These are phyloP conservation scores for Eucalyptus caleyi DNA, from an alignment of 345 rosid genomes.

Conservation along the genomic window DNA sequence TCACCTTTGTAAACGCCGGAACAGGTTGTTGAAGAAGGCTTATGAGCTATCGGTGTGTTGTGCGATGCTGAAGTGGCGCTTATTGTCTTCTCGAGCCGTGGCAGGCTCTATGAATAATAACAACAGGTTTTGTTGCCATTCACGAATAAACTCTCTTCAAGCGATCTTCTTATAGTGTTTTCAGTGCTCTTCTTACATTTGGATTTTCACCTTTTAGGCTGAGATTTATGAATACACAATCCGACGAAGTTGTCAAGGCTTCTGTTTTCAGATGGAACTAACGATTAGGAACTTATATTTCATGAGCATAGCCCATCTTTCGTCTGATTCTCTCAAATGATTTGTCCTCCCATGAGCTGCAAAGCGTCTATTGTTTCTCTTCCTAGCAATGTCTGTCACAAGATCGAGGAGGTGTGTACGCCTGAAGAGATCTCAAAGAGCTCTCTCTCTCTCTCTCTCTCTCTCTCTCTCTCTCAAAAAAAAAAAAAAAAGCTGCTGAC, in stretches of 20 bases:
- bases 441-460: too few species aligned
- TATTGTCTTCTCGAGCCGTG: slow-evolving; percentile 72
- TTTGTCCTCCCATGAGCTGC: background rate
- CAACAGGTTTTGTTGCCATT: slow-evolving; percentile 26
- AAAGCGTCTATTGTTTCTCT: background rate
- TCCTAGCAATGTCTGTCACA: background rate
- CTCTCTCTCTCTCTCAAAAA: background rate
- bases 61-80: slow-evolving; percentile 84
- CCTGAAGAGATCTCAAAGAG: background rate
- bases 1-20: slow-evolving; percentile 78
- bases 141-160: background rate
- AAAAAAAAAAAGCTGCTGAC: background rate
- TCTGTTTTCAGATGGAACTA: background rate
- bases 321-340: background rate
- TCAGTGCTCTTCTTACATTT: background rate
- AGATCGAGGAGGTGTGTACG: background rate
- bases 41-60: slow-evolving; percentile 71
- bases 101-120: slow-evolving; percentile 90
- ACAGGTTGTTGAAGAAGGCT: slow-evolving; percentile 83
- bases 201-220: background rate
- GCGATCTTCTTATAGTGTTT: background rate
- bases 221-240: background rate
- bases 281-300: background rate
- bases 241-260: background rate
- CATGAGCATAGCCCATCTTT: background rate